Conservation (phyloP, 768 basidiomycete species). For the Naganishia kalamii region DNA sequence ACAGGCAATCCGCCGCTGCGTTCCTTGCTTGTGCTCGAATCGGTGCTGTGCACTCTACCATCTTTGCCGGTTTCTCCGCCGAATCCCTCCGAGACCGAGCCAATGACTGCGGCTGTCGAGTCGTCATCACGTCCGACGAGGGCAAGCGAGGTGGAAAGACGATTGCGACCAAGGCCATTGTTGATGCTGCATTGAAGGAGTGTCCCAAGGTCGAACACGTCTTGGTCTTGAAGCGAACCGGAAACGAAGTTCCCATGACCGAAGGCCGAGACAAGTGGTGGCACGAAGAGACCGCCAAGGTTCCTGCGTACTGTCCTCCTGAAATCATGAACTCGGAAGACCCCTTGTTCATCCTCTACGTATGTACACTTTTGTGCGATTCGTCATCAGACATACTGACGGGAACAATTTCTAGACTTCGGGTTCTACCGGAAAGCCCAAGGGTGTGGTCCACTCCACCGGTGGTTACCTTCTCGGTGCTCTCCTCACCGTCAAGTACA, state of each 20-base stretch:
- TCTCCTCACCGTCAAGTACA: slow-evolving; percentile 87
- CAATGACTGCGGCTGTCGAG: slow-evolving; percentile 76
- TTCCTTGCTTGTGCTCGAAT: slow-evolving; percentile 97
- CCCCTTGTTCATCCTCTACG: slow-evolving; percentile 96
- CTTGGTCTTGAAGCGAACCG: slow-evolving; percentile 80
- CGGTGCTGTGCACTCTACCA: slow-evolving; percentile 91
- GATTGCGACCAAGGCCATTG: slow-evolving; percentile 66
- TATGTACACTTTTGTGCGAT: slow-evolving; percentile 49
- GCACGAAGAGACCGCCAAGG: slow-evolving; percentile 82
- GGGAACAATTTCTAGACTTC: slow-evolving; percentile 59
- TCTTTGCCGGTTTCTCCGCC: slow-evolving; percentile 94
- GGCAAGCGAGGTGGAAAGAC: slow-evolving; percentile 87
- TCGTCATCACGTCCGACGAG: slow-evolving; percentile 95
- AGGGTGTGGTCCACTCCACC: slow-evolving; percentile 71
- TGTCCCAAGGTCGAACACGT: slow-evolving; percentile 83
- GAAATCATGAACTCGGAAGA: slow-evolving; percentile 88
- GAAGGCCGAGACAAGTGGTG: slow-evolving; percentile 88
- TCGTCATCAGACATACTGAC: slow-evolving; percentile 15
- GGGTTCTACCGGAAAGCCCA: slow-evolving; percentile 90
- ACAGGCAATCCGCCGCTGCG: slow-evolving; percentile 77
- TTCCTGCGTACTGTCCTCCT: slow-evolving; percentile 78
- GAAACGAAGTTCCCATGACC: slow-evolving; percentile 71
- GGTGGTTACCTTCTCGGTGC: slow-evolving; percentile 79
- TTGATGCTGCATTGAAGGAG: slow-evolving; percentile 79
- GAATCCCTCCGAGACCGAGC: slow-evolving; percentile 90